Percentiles rank a stretch among this genome's conserved stretches.
Evolutionary conservation across 1,284 basidiomycete species (phyloP).

Genomic region (Wolfiporia cocos): DNA sequence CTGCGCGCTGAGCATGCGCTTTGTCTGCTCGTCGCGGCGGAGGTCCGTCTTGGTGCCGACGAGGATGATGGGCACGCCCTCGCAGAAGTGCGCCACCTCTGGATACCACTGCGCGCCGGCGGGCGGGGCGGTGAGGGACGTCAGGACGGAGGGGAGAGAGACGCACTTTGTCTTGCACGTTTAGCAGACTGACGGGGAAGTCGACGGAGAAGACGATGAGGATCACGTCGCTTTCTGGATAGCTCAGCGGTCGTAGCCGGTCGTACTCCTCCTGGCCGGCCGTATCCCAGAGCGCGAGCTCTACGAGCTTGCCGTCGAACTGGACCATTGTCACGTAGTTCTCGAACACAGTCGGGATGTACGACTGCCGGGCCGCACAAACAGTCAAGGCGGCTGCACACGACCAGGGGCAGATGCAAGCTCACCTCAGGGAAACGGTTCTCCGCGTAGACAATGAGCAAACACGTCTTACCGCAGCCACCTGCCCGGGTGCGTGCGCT

Average conservation of each 20-base stretch:
- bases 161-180: conserved; percentile 88
- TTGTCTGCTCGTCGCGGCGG: conserved; percentile 81
- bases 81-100: conserved; percentile 97
- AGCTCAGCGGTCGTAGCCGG: conserved; percentile 87
- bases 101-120: conserved; percentile 99
- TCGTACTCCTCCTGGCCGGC: conserved; percentile 99
- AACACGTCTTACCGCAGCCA: conserved; percentile 86
- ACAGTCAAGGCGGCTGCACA: background rate
- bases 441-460: conserved; percentile 93
- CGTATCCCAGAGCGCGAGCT: conserved; percentile 97
- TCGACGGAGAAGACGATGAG: conserved; percentile 97
- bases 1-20: conserved; percentile 90
- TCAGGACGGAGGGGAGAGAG: background rate
- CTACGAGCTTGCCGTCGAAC: conserved; percentile 86
- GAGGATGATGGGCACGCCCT: conserved; percentile 87
- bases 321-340: conserved; percentile 92
- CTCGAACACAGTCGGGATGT: conserved; percentile 98
- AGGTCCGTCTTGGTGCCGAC: conserved; percentile 95
- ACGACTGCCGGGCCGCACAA: conserved; percentile 52
- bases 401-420: background rate
- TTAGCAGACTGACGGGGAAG: conserved; percentile 90
- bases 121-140: background rate
- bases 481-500: conserved; percentile 34
- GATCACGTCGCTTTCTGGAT: conserved; percentile 95
- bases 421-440: conserved; percentile 95